phyloP scores from a whole-genome alignment of 2,329 filamentous ascomycete genomes.

The Botrytis squamosa region DNA sequence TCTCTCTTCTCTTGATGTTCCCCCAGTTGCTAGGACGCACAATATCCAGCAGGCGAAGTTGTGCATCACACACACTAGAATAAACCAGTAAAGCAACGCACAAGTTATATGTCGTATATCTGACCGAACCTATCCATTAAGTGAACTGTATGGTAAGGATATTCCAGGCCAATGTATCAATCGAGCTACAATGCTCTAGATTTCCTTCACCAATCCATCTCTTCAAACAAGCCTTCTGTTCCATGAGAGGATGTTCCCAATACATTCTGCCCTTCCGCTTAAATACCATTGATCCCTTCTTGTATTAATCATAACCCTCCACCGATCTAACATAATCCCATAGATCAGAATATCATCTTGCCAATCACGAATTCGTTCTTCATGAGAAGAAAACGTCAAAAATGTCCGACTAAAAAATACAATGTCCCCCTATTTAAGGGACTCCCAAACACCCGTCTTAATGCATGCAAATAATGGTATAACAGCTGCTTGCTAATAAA shows the following conservation, averaged over 20 bases:
- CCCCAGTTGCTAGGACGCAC: neutral
- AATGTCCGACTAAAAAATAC: neutral
- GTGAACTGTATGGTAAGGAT: neutral
- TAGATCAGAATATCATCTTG: neutral
- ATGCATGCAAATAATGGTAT: slow-evolving; percentile 19
- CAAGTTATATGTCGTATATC: neutral
- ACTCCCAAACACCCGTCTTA: slow-evolving; percentile 17
- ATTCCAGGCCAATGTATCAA: neutral
- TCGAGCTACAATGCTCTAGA: neutral
- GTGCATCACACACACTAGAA: neutral
- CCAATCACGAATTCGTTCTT: neutral
- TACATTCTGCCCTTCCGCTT: neutral
- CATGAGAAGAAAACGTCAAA: neutral
- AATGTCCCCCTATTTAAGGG: neutral
- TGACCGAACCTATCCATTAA: neutral
- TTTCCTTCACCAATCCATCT: neutral
- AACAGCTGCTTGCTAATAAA: neutral
- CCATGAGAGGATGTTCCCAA: neutral
- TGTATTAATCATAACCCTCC: neutral
- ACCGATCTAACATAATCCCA: neutral
- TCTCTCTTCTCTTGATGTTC: neutral
- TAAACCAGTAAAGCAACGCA: slow-evolving; percentile 1
- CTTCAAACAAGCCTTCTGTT: neutral
- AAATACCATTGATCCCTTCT: neutral
- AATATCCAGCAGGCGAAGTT: neutral